These are phyloP conservation scores for Yamadazyma membranifaciens DNA, from an alignment of 1,139 yeast species.

Conservation along the genomic window DNA sequence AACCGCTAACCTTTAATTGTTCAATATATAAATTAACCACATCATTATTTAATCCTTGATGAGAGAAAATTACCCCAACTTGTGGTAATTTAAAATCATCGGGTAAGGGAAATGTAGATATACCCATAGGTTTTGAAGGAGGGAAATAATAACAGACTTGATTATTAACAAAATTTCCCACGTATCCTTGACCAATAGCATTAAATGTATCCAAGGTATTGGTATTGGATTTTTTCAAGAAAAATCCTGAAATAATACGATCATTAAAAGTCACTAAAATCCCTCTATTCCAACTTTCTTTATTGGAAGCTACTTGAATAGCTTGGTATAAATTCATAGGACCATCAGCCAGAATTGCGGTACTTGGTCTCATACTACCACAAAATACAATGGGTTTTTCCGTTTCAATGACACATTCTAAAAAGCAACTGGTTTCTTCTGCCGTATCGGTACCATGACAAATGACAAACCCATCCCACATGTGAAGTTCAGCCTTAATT, in stretches of 20 bases:
- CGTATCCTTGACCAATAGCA: slow-evolving; percentile 64
- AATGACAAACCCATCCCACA: slow-evolving; percentile 57
- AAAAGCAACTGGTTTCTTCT: slow-evolving; percentile 69
- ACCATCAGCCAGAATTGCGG: slow-evolving; percentile 69
- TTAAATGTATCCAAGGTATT: slow-evolving; percentile 69
- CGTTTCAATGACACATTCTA: slow-evolving; percentile 57
- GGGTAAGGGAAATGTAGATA: slow-evolving; percentile 23
- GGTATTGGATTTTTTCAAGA: slow-evolving; percentile 68
- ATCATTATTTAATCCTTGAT: slow-evolving; percentile 56
- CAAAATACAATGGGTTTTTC: slow-evolving; percentile 64
- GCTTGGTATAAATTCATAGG: slow-evolving; percentile 74
- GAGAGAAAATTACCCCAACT: slow-evolving; percentile 43
- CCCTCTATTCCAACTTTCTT: slow-evolving; percentile 54
- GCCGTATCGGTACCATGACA: slow-evolving; percentile 75
- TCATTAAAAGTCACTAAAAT: slow-evolving; percentile 65
- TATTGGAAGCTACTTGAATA: slow-evolving; percentile 57
- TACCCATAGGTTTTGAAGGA: slow-evolving; percentile 58
- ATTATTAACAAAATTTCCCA: slow-evolving; percentile 68
- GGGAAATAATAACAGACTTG: slow-evolving; percentile 66
- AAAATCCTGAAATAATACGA: slow-evolving; percentile 66
- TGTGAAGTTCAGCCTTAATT: slow-evolving; percentile 42
- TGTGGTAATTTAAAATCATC: slow-evolving; percentile 28
- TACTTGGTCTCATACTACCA: slow-evolving; percentile 73
- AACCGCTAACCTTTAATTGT: slow-evolving; percentile 46
- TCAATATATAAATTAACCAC: slow-evolving; percentile 45